Evolutionary conservation across 345 rosid species (phyloP).

Genomic region (Conringia planisiliqua): DNA sequence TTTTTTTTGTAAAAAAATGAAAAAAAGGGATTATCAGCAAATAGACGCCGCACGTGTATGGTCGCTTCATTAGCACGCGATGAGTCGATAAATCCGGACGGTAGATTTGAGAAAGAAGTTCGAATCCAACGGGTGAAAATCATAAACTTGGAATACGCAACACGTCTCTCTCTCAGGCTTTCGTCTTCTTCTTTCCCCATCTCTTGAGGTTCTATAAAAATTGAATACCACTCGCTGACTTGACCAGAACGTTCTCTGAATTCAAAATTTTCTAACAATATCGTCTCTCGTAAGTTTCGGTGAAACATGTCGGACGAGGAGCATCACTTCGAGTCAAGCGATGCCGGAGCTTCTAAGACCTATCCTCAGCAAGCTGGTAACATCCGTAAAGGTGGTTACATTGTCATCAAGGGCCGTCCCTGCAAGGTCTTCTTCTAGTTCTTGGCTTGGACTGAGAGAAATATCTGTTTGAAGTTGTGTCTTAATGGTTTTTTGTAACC

Average conservation of each 20-base stretch:
- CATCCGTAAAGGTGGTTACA: slow-evolving; percentile 43
- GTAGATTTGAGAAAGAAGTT: background rate
- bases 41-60: slow-evolving; percentile 18
- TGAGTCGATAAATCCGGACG: background rate
- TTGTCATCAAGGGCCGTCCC: slow-evolving; percentile 42
- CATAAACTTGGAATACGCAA: background rate
- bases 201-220: slow-evolving; percentile 3
- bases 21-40: background rate
- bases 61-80: slow-evolving; percentile 10
- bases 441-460: background rate
- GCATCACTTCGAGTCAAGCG: slow-evolving; percentile 41
- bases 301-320: slow-evolving; percentile 42
- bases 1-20: background rate
- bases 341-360: slow-evolving; percentile 42
- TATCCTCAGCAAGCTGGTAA: slow-evolving; percentile 41
- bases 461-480: background rate
- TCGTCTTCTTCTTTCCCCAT: background rate
- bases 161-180: slow-evolving; percentile 1
- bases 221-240: background rate
- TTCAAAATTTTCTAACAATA: background rate
- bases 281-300: background rate
- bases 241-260: background rate
- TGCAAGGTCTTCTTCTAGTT: slow-evolving; percentile 30
- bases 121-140: slow-evolving; percentile 27
- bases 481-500: background rate